Evolutionary conservation across 2,329 filamentous ascomycete genomes (phyloP), one percentile per base, ranked within the genome.

Genomic region (Hypoxylon sp.): DNA sequence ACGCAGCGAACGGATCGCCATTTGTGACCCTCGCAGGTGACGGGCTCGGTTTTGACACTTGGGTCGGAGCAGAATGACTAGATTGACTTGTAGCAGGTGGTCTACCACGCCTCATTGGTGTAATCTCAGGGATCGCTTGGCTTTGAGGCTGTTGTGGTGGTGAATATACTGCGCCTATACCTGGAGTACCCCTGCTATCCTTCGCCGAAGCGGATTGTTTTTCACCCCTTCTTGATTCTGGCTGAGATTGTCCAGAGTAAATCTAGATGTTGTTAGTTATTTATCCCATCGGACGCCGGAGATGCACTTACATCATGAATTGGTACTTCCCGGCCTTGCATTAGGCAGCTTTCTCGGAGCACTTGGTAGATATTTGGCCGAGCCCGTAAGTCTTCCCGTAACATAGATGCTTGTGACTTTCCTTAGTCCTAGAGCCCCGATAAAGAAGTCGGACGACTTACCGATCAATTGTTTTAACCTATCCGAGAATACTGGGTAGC

Each of bases 291-390:
- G 21, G 41, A 23, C 9, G n/a, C 14, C 9, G 46, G 34, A 17
- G 53, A n/a, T 58, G 43, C 25, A 80, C 91, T 78, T 83, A 97
- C 93, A 82, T 99, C 94, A 82, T 93, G 91, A 73, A 99, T 92
- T 0, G 94, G 94, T 9, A 94, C 86, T 71, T 94, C 90, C 66
- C 91, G 91, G 60, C 94, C 93, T 77, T 96, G 92, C 93, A 99
- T 97, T 36, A 87, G 84, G 79, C 94, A 98, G 30, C 91, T 89
- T 81, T 98, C 94, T 68, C 90, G 89, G 32, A 99, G 84, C 3
- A 97, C 93, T 79, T 98, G 92, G 77, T 97, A 99, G 68, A 99
- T 97, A 76, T 95, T 98, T 3, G 96, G 96, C 69, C 96, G 88
- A 55, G 82, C 78, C 65, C 89, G 86, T 56, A 93, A 93, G 73